These are phyloP conservation scores for Lentinula boryana DNA, from an alignment of 768 basidiomycete genomes.

Conservation along the genomic window DNA sequence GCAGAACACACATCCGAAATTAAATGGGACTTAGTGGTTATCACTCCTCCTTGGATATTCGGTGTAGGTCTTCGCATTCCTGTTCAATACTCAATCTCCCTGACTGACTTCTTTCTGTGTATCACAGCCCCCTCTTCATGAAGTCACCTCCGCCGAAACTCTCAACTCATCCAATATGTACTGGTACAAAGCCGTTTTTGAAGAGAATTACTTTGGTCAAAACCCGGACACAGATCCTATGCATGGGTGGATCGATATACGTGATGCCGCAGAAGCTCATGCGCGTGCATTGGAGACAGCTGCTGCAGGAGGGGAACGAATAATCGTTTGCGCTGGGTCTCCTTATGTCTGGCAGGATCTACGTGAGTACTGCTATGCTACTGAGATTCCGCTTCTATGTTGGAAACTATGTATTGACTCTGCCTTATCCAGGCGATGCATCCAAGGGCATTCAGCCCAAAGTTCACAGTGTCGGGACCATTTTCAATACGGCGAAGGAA, in stretches of 20 bases:
- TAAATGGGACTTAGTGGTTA: constrained; percentile 45
- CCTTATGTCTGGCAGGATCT: constrained; percentile 2
- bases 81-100: not conserved
- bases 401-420: not conserved
- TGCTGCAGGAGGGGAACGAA: constrained; percentile 39
- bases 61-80: constrained; percentile 18
- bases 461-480: not conserved
- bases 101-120: constrained; percentile 5
- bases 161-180: not conserved
- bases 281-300: constrained; percentile 32
- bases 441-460: not conserved
- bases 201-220: not conserved
- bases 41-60: constrained; percentile 46
- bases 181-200: not conserved
- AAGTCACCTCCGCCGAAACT: not conserved
- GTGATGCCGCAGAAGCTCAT: constrained; percentile 43
- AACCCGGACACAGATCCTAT: not conserved
- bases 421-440: not conserved
- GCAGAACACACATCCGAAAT: constrained; percentile 29
- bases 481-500: not conserved
- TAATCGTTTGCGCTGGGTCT: constrained; percentile 29
- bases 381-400: not conserved
- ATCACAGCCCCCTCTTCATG: constrained; percentile 2
- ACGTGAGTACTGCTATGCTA: not conserved
- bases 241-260: constrained; percentile 29